Conservation (phyloP, 257 asterid species). For the Solanum sitiens region DNA sequence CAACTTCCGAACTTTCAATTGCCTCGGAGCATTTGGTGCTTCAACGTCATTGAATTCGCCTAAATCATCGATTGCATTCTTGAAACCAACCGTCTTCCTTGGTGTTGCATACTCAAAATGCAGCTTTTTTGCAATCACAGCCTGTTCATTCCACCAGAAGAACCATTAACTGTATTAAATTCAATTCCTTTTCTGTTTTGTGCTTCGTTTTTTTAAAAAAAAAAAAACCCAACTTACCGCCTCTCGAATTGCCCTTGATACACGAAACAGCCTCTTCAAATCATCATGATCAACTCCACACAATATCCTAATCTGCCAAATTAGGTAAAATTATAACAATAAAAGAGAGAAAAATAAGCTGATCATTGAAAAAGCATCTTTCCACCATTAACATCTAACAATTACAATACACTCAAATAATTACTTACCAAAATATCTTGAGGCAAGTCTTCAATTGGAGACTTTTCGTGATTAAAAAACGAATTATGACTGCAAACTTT, state of each 20-base stretch:
- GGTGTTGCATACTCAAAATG: constrained; percentile 54
- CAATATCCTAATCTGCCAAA: constrained; percentile 45
- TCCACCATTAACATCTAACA: background rate
- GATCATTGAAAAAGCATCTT: background rate
- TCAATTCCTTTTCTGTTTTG: background rate
- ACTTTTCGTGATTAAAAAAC: constrained; percentile 19
- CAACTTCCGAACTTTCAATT: background rate
- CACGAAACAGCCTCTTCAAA: constrained; percentile 46
- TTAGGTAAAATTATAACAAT: background rate
- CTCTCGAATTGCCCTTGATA: constrained; percentile 49
- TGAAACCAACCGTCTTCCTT: constrained; percentile 28
- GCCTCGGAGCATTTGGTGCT: constrained; percentile 9
- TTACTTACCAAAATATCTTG: constrained; percentile 14
- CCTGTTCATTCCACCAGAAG: constrained; percentile 9
- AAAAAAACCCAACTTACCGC: constrained; percentile 18
- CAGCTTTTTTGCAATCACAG: constrained; percentile 34
- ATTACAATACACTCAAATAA: background rate
- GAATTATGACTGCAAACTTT: constrained; percentile 25
- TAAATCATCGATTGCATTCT: background rate
- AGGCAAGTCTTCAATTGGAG: constrained; percentile 5
- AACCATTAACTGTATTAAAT: too few relatives aligned
- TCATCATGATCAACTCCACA: constrained; percentile 89
- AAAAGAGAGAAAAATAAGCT: background rate
- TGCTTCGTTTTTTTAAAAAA: background rate
- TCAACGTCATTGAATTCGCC: constrained; percentile 1